Evolutionary conservation across 2,329 filamentous ascomycete species (phyloP).

Genomic region (Trematosphaeria pertusa): DNA sequence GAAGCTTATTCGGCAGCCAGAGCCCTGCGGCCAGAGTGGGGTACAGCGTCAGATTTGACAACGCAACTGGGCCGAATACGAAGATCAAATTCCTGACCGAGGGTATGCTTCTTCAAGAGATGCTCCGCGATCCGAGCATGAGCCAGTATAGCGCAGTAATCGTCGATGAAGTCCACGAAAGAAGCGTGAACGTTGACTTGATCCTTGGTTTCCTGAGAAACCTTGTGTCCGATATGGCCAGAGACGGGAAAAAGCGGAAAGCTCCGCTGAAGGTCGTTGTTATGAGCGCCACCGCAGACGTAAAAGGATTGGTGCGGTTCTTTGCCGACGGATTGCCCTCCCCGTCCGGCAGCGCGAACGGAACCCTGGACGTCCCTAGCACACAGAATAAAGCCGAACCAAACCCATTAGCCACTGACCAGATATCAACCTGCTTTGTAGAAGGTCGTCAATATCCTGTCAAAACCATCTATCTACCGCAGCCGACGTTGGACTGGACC

Average conservation of each 20-base stretch:
- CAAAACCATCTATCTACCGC: constrained; percentile 74
- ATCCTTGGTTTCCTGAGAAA: constrained; percentile 87
- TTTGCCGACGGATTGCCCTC: constrained; percentile 64
- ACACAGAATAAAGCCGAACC: constrained; percentile 16
- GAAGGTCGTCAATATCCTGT: constrained; percentile 90
- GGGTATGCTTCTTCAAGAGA: constrained; percentile 93
- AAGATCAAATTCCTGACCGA: constrained; percentile 95
- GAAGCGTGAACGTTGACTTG: constrained; percentile 92
- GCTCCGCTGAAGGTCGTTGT: constrained; percentile 82
- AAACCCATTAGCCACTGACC: constrained; percentile 1
- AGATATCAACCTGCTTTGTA: constrained; percentile 67
- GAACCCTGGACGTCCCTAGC: constrained; percentile 12
- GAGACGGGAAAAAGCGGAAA: constrained; percentile 66
- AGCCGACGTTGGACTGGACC: constrained; percentile 80
- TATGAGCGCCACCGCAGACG: constrained; percentile 96
- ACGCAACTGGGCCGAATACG: constrained; percentile 79
- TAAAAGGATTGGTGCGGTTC: constrained; percentile 78
- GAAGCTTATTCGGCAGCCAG: constrained; percentile 65
- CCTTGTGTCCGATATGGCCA: constrained; percentile 68
- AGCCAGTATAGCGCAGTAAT: constrained; percentile 87
- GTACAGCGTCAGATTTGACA: constrained; percentile 95
- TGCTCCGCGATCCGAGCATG: constrained; percentile 83
- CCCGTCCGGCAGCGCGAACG: too few species aligned
- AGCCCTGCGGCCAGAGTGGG: constrained; percentile 74
- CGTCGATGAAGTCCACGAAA: constrained; percentile 96